Evolutionary conservation across 2,329 filamentous ascomycete species (phyloP).

Genomic region (Diaporthe destruens): DNA sequence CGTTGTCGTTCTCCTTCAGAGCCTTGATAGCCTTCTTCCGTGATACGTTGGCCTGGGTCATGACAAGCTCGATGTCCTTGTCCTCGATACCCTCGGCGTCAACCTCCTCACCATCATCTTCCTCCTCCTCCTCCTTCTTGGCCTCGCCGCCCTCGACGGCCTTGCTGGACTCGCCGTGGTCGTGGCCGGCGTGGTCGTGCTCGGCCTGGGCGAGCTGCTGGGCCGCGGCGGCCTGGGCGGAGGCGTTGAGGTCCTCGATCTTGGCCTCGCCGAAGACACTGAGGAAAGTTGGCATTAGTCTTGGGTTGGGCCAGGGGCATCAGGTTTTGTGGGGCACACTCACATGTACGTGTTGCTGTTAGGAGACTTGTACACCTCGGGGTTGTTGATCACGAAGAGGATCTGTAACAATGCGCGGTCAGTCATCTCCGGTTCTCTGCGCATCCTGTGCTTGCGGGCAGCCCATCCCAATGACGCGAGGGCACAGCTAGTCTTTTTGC

Average conservation of each 20-base stretch:
- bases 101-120: constrained; percentile 95
- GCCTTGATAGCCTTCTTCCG: constrained; percentile 99
- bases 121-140: constrained; percentile 84
- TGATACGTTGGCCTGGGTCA: constrained; percentile 96
- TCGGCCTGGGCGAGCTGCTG: constrained; percentile 90
- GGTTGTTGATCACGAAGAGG: constrained; percentile 99
- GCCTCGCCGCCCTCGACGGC: constrained; percentile 70
- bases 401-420: constrained; percentile 71
- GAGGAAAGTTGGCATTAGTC: constrained; percentile 43
- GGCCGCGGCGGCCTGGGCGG: constrained; percentile 94
- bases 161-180: constrained; percentile 78
- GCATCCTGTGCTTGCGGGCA: neutral
- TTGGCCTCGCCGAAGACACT: constrained; percentile 99
- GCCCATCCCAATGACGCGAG: neutral
- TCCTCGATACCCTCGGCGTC: constrained; percentile 95
- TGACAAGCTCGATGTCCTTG: constrained; percentile 99
- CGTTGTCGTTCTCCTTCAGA: constrained; percentile 98
- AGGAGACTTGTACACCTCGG: constrained; percentile 99
- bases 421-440: constrained; percentile 4
- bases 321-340: constrained; percentile 61
- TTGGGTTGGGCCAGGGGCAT: neutral
- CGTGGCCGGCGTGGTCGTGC: constrained; percentile 75
- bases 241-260: constrained; percentile 99
- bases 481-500: neutral
- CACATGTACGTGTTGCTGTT: constrained; percentile 99